Evolutionary conservation across 2,329 filamentous ascomycete genomes (phyloP), one percentile per base, ranked within the genome.

Genomic region (Pseudocercospora macadamiae): DNA sequence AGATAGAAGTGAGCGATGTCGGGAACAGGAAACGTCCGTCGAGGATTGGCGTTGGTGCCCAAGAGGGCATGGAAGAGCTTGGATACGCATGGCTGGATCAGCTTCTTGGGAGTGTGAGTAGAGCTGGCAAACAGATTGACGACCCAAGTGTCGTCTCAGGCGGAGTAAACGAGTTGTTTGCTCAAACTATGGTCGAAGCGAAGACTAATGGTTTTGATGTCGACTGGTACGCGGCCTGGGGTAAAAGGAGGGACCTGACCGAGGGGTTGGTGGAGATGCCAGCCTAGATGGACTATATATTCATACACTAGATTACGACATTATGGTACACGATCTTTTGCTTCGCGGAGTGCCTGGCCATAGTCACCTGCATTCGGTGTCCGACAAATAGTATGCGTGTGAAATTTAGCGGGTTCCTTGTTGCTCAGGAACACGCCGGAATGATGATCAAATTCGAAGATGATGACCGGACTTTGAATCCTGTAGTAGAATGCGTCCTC

Each of bases 361-460:
- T 93, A 93, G 70, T 93, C 90, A 0, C 89, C 90, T 0, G 77
- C 85, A 71, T 93, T 93, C 0, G 90, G 90, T 28, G 84, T 87
- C 32, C 90, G 75, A 62, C 90, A 74, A 53, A 91, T 75, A 0
- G 89, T 93, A 71, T 93, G 90, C 19, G 90, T 89, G 66, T 93
- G 90, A 66, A 90, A 93, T 73, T 89, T 90, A 28, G 86, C 86
- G 0, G 90, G 89, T 73, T 89, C 83, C 51, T 79, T 79, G 68
- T 93, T 93, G 1, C 81, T 86, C 68, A 93, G 73, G 66, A 92
- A 93, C 0, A 93, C 89, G 0, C 89, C 89, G 14, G 60, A 58
- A 30, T 61, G 49, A 89, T 79, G 69, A 93, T 93, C 90, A 67
- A 93, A 90, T 78, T 93, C 90, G 52, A 88, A 78, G 1, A 93